Conservation (phyloP, 2,329 filamentous ascomycete species). For the Leptoxyphium fumago region DNA sequence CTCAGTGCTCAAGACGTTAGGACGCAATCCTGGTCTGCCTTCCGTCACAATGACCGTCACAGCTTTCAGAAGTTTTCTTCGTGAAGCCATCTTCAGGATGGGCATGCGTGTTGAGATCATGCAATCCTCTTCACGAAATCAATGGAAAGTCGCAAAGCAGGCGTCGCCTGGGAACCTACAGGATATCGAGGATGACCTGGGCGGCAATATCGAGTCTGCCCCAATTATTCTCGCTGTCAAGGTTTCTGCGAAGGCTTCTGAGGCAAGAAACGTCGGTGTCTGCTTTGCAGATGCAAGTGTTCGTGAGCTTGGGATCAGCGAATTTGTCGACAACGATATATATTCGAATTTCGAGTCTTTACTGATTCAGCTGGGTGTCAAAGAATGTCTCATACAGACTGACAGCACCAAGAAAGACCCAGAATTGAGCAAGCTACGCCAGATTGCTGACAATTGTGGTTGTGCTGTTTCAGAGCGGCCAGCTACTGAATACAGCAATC, state of each 20-base stretch:
- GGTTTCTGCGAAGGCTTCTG: slow-evolving; percentile 70
- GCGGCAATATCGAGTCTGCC: slow-evolving; percentile 69
- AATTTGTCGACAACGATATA: slow-evolving; percentile 96
- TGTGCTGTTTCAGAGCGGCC: slow-evolving; percentile 76
- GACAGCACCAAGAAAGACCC: slow-evolving; percentile 72
- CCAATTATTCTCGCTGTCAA: slow-evolving; percentile 95
- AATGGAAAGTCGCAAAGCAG: slow-evolving; percentile 78
- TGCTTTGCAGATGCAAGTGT: slow-evolving; percentile 97
- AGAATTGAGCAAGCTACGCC: slow-evolving; percentile 71
- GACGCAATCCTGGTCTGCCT: slow-evolving; percentile 67
- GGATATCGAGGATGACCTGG: slow-evolving; percentile 90
- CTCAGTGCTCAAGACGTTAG: slow-evolving; percentile 81
- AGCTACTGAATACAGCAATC: slow-evolving; percentile 62
- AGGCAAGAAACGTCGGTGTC: slow-evolving; percentile 77
- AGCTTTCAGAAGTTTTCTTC: slow-evolving; percentile 87
- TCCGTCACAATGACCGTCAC: slow-evolving; percentile 94
- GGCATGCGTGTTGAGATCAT: slow-evolving; percentile 88
- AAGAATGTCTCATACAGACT: slow-evolving; percentile 75
- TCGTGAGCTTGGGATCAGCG: slow-evolving; percentile 85
- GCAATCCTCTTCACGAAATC: slow-evolving; percentile 63
- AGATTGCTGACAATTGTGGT: slow-evolving; percentile 84
- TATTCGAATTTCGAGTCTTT: slow-evolving; percentile 97
- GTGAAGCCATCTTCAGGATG: slow-evolving; percentile 82
- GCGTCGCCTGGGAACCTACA: slow-evolving; percentile 89
- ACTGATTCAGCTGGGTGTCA: slow-evolving; percentile 88